Evolutionary conservation across 2,329 filamentous ascomycete species (phyloP).

Genomic region (Diaporthe aspalathi): DNA sequence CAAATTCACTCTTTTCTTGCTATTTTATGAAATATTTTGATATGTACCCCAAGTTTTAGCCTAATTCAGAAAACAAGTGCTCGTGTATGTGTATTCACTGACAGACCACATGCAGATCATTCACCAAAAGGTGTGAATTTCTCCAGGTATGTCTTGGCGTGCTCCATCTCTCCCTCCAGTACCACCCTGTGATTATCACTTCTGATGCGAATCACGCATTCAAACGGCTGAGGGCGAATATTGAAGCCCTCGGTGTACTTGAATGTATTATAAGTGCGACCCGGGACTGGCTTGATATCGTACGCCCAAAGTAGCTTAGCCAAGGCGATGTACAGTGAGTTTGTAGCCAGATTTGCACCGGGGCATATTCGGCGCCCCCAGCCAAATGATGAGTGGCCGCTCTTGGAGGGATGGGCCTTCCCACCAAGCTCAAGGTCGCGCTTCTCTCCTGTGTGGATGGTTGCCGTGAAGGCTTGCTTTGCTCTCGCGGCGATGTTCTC

Average conservation of each 20-base stretch:
- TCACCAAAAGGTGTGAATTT: slow-evolving; percentile 42
- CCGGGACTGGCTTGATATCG: slow-evolving; percentile 43
- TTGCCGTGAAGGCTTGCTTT: background rate
- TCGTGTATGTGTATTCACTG: background rate
- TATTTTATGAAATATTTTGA: too few species aligned
- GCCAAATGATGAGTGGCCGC: slow-evolving; percentile 58
- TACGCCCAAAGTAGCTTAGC: slow-evolving; percentile 60
- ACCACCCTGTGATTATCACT: slow-evolving; percentile 40
- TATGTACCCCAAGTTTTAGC: too few species aligned
- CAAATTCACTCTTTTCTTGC: too few species aligned
- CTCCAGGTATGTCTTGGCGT: slow-evolving; percentile 38
- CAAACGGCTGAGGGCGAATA: slow-evolving; percentile 42
- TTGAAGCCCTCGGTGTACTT: slow-evolving; percentile 44
- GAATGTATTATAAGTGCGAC: slow-evolving; percentile 40
- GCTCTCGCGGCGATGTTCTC: slow-evolving; percentile 35
- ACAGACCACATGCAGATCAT: background rate
- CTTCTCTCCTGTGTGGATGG: background rate
- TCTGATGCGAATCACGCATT: slow-evolving; percentile 39
- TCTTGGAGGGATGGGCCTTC: slow-evolving; percentile 39
- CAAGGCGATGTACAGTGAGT: slow-evolving; percentile 46
- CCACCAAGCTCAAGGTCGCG: slow-evolving; percentile 30
- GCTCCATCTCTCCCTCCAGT: slow-evolving; percentile 38
- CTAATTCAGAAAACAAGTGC: too few species aligned
- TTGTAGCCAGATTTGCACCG: slow-evolving; percentile 41
- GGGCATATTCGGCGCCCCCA: slow-evolving; percentile 56